Conservation (phyloP, 192 early-diverging fungal species). For the Coemansia sp. region DNA sequence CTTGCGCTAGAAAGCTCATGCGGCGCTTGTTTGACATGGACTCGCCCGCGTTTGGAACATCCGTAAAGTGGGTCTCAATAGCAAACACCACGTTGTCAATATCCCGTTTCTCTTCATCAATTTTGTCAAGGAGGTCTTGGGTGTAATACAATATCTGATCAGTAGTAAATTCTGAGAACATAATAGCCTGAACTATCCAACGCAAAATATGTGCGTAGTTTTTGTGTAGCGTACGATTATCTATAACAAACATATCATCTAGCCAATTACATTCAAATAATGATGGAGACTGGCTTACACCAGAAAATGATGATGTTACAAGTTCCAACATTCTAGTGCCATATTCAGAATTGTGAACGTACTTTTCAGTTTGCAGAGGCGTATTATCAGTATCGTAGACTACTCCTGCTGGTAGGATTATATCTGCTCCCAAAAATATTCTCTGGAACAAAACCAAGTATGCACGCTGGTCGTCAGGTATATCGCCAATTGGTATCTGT, state of each 20-base stretch:
- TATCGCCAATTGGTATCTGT: constrained; percentile 51
- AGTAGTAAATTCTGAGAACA: constrained; percentile 66
- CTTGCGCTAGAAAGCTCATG: constrained; percentile 70
- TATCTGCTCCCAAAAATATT: constrained; percentile 64
- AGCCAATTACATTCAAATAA: constrained; percentile 53
- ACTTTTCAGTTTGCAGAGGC: constrained; percentile 7
- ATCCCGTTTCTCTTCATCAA: constrained; percentile 68
- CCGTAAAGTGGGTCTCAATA: constrained; percentile 48
- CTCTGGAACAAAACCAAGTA: constrained; percentile 78
- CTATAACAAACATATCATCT: constrained; percentile 63
- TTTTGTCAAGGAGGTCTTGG: constrained; percentile 68
- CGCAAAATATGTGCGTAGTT: constrained; percentile 41
- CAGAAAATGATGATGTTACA: constrained; percentile 54
- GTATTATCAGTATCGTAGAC: constrained; percentile 19
- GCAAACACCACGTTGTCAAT: constrained; percentile 59
- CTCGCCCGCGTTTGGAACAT: constrained; percentile 26
- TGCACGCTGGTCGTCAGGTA: constrained; percentile 64
- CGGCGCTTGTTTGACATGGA: constrained; percentile 59
- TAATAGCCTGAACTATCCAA: constrained; percentile 58
- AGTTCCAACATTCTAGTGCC: constrained; percentile 53
- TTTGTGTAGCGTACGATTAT: constrained; percentile 24
- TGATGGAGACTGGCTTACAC: constrained; percentile 21
- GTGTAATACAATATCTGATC: constrained; percentile 67
- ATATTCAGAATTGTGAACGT: constrained; percentile 26
- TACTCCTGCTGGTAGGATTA: constrained; percentile 53